Evolutionary conservation across 805 yeast species (phyloP), one percentile per base, ranked within the genome.

Genomic region (Lipomyces sp.): DNA sequence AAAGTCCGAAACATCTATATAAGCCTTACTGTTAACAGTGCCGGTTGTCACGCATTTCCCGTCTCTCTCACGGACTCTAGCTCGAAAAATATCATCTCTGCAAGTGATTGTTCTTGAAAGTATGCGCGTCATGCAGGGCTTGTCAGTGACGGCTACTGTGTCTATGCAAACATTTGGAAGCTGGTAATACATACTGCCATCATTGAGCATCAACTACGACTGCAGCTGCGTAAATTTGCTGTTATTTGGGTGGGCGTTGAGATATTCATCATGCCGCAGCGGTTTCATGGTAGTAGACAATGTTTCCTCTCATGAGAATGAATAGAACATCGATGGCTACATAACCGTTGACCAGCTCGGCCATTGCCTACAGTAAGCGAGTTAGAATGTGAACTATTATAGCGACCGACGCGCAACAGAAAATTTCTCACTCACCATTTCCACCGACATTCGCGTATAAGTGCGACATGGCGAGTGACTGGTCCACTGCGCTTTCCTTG

Each of bases 1-100:
- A 48, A 48, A 48, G 29, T 48, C 53, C 53, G n/a, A 48, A 48
- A n/a, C 18, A 48, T 48, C 53, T 18, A 2, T 48, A 48, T 48
- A 18, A 15, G 53, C 53, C 29, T 48, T 48, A 15, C 3, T 15
- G 53, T 48, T 48, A 18, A 18, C 53, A 48, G 29, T 18, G 53
- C 53, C 53, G 53, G 53, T 48, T 48, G 15, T 48, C 53, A 48
- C 53, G 53, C 3, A 48, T 18, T 48, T 48, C 3, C 29, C 3
- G 53, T 48, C 53, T 48, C 53, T 48, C 29, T 48, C 53, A 48
- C 53, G 53, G 29, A 48, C 18, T 18, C 3, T 2, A 15, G 18
- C 29, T 48, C 53, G 53, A 2, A 2, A 2, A 15, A 48, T n/a
- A n/a, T 48, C 53, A 48, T 48, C 53, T 48, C 53, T 48, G 29